phyloP scores from a whole-genome alignment of 352 stramenopile genomes.

The Phytophthora colocasiae region DNA sequence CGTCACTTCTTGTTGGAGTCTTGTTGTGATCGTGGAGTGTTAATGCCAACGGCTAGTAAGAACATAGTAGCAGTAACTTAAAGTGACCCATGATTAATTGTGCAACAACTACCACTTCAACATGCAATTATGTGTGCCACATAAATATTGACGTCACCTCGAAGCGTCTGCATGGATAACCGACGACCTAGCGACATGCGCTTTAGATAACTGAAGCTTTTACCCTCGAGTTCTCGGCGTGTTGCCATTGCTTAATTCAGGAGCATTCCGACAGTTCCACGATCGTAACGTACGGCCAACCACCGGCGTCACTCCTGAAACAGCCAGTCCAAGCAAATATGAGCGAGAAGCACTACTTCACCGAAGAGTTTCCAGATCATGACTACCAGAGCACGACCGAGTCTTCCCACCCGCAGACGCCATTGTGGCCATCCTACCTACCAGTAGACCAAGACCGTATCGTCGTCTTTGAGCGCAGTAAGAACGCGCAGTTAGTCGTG shows the following conservation, averaged over 20 bases:
- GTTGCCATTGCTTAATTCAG: slow-evolving; percentile 5
- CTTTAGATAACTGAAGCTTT: neutral
- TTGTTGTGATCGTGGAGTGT: slow-evolving; percentile 56
- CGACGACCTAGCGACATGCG: slow-evolving; percentile 8
- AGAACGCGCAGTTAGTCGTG: slow-evolving; percentile 84
- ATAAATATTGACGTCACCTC: slow-evolving; percentile 3
- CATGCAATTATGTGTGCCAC: slow-evolving; percentile 5
- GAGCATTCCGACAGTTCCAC: slow-evolving; percentile 5
- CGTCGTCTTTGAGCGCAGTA: slow-evolving; percentile 81
- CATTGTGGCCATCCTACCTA: slow-evolving; percentile 77
- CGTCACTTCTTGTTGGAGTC: slow-evolving; percentile 56
- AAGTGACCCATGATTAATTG: slow-evolving; percentile 15
- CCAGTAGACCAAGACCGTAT: slow-evolving; percentile 64
- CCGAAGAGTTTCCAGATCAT: slow-evolving; percentile 72
- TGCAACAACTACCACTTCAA: too few relatives aligned
- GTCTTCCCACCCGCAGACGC: slow-evolving; percentile 63
- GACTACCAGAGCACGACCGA: slow-evolving; percentile 72
- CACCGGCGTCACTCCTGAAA: slow-evolving; percentile 21
- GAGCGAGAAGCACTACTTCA: slow-evolving; percentile 62
- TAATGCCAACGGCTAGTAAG: slow-evolving; percentile 7
- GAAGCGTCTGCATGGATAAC: slow-evolving; percentile 9
- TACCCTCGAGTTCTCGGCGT: neutral
- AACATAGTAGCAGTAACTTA: slow-evolving; percentile 23
- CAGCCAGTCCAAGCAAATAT: slow-evolving; percentile 14
- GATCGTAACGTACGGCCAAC: neutral